These are phyloP conservation scores for Linanthus parryae DNA, from an alignment of 148 eudicot genomes.

Conservation along the genomic window DNA sequence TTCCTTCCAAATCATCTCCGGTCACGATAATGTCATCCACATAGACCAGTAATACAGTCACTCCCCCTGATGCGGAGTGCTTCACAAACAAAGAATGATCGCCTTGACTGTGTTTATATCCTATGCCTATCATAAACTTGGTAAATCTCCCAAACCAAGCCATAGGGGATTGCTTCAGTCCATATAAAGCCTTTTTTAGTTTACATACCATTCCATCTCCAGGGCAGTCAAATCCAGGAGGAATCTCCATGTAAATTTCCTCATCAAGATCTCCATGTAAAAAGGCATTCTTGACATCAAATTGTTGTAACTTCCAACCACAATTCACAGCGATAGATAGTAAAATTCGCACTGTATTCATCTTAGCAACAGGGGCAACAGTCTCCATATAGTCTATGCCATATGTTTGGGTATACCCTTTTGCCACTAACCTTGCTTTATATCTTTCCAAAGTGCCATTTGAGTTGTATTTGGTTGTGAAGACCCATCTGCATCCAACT, in stretches of 20 bases:
- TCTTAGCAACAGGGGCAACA: background rate
- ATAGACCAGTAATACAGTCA: background rate
- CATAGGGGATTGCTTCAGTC: background rate
- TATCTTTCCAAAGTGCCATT: background rate
- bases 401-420: background rate
- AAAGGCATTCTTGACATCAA: background rate
- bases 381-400: too few species aligned
- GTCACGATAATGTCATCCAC: background rate
- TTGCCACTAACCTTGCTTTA: background rate
- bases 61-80: background rate
- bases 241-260: slow-evolving; percentile 3
- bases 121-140: background rate
- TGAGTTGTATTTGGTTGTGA: background rate
- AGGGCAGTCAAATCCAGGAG: background rate
- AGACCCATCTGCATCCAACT: background rate
- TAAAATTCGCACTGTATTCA: background rate
- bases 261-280: background rate
- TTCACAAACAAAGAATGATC: slow-evolving; percentile 1
- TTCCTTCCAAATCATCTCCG: background rate
- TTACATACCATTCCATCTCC: background rate
- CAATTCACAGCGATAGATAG: background rate
- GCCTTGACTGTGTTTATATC: background rate
- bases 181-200: slow-evolving; percentile 1
- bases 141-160: slow-evolving; percentile 1
- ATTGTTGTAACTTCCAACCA: background rate